Evolutionary conservation across 805 yeast genomes (phyloP).

Genomic region (Candida arabinofermentans): DNA sequence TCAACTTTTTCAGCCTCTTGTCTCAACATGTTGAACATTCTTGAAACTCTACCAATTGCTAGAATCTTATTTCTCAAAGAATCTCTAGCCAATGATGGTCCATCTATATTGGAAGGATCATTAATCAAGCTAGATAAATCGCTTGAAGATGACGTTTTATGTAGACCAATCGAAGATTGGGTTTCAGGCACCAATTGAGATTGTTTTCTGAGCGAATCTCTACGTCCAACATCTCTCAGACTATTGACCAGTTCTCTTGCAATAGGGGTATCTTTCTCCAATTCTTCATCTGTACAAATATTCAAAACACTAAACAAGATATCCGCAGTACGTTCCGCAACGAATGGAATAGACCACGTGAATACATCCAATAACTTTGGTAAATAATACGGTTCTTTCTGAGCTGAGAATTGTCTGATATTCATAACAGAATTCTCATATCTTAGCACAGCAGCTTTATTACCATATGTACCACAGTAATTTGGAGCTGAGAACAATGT

Average conservation of each 20-base stretch:
- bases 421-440: constrained; percentile 92
- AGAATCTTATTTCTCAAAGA: constrained; percentile 79
- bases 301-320: constrained; percentile 86
- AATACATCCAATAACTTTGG: constrained; percentile 97
- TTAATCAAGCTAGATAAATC: constrained; percentile 18
- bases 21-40: constrained; percentile 87
- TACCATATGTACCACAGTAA: neutral
- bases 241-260: constrained; percentile 38
- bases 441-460: constrained; percentile 87
- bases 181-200: no score
- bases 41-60: constrained; percentile 93
- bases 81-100: constrained; percentile 28
- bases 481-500: neutral
- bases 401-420: constrained; percentile 86
- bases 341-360: constrained; percentile 96
- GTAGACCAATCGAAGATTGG: no score
- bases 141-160: constrained; percentile 3
- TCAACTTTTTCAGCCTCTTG: constrained; percentile 87
- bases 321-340: constrained; percentile 93
- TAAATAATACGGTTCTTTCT: constrained; percentile 95
- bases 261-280: constrained; percentile 67
- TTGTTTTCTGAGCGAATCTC: neutral
- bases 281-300: constrained; percentile 93
- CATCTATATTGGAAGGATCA: constrained; percentile 16
- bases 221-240: constrained; percentile 19